Percentiles rank a stretch among this genome's conserved stretches.
These are phyloP conservation scores for Petunia secreta DNA, from an alignment of 257 asterid genomes.

Conservation along the genomic window DNA sequence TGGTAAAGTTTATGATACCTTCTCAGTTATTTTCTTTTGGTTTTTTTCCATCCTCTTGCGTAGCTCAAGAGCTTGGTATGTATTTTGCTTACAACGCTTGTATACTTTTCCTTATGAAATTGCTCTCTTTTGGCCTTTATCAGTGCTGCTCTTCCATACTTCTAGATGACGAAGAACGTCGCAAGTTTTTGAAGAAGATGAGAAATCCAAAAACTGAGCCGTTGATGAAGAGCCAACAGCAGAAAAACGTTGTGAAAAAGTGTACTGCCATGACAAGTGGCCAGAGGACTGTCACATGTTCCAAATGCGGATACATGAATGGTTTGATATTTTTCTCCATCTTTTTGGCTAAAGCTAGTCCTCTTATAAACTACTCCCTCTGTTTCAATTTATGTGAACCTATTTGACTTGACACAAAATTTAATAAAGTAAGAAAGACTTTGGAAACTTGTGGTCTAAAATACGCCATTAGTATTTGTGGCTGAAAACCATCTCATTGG, in stretches of 20 bases:
- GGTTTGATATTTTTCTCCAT: slow-evolving; percentile 50
- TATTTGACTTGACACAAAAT: too few species aligned
- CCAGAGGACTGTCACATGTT: slow-evolving; percentile 54
- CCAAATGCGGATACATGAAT: slow-evolving; percentile 73
- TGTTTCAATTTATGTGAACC: too few species aligned
- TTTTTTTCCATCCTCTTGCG: neutral
- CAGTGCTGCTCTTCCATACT: slow-evolving; percentile 81
- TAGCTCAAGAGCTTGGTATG: slow-evolving; percentile 12
- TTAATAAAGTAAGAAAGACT: too few species aligned
- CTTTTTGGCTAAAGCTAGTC: neutral
- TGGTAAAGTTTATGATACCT: slow-evolving; percentile 6
- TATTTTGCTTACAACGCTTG: neutral
- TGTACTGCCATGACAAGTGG: slow-evolving; percentile 62
- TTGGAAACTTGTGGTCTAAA: too few species aligned
- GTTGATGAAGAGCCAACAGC: slow-evolving; percentile 56
- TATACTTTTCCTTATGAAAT: neutral
- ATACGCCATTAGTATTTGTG: too few species aligned
- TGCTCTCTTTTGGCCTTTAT: neutral
- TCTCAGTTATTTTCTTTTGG: neutral
- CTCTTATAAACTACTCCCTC: neutral
- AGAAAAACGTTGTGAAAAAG: slow-evolving; percentile 58
- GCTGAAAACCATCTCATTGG: too few species aligned
- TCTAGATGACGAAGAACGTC: slow-evolving; percentile 62
- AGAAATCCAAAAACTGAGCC: slow-evolving; percentile 69
- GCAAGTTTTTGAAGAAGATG: slow-evolving; percentile 59